Conservation (phyloP, 2,329 filamentous ascomycete genomes). For the Didymella arachidicola region DNA sequence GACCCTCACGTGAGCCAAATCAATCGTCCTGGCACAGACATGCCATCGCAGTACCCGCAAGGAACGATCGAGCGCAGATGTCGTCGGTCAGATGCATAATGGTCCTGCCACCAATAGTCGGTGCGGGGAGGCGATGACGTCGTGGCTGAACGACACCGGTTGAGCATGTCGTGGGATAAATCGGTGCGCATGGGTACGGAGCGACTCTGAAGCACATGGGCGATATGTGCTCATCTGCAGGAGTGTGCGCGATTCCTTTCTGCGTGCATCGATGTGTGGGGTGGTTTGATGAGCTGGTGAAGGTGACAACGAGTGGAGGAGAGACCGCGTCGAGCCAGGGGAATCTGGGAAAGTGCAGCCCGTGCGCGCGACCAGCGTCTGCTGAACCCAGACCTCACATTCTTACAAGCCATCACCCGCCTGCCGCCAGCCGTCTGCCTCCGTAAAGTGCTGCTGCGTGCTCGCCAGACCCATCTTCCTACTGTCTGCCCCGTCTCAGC, state of each 20-base stretch:
- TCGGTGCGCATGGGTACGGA: conserved; percentile 19
- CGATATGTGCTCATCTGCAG: conserved; percentile 11
- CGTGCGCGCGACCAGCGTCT: conserved; percentile 15
- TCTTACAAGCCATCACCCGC: conserved; percentile 36
- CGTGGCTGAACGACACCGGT: conserved; percentile 25
- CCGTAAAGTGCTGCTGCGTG: conserved; percentile 17
- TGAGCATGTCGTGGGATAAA: conserved; percentile 1
- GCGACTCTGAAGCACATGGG: neutral
- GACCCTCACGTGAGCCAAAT: conserved; percentile 15
- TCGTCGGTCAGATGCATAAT: neutral
- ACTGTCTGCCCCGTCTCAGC: conserved; percentile 11
- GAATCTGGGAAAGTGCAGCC: conserved; percentile 15
- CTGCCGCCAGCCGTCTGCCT: conserved; percentile 31
- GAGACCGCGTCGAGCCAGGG: conserved; percentile 17
- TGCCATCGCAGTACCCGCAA: neutral
- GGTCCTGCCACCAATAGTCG: neutral
- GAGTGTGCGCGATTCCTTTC: conserved; percentile 25
- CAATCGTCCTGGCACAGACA: neutral
- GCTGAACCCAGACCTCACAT: conserved; percentile 30
- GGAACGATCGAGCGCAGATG: neutral
- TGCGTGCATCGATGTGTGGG: conserved; percentile 5
- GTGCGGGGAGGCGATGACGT: conserved; percentile 36
- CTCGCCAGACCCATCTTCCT: conserved; percentile 13
- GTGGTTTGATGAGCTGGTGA: conserved; percentile 17
- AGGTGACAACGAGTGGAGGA: conserved; percentile 26